phyloP scores from a whole-genome alignment of 495 filamentous ascomycete species.

The Penicillium simplicissimum region DNA sequence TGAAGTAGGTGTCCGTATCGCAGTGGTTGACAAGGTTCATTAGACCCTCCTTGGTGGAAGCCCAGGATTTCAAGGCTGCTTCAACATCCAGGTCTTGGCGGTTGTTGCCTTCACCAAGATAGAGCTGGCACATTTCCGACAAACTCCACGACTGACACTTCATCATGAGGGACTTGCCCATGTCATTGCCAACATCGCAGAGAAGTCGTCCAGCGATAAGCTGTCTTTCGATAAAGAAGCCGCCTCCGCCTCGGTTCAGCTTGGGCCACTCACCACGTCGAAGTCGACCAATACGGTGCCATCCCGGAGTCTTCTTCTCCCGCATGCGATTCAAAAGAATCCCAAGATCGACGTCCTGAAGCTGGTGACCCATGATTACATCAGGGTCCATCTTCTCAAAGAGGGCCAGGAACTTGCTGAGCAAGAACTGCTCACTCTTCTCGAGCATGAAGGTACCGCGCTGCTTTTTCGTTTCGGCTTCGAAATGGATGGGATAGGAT shows the following conservation, averaged over 20 bases:
- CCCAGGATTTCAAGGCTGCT: slow-evolving; percentile 84
- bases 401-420: slow-evolving; percentile 85
- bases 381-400: slow-evolving; percentile 88
- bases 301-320: slow-evolving; percentile 86
- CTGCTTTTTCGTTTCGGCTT: slow-evolving; percentile 67
- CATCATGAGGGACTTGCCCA: slow-evolving; percentile 95
- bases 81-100: slow-evolving; percentile 88
- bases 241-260: slow-evolving; percentile 80
- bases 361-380: slow-evolving; percentile 90
- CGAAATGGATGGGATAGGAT: slow-evolving; percentile 82
- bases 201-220: slow-evolving; percentile 85
- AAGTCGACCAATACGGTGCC: slow-evolving; percentile 88
- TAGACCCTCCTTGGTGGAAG: slow-evolving; percentile 75
- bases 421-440: slow-evolving; percentile 76
- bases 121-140: slow-evolving; percentile 93
- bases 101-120: slow-evolving; percentile 66
- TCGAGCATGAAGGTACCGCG: slow-evolving; percentile 74
- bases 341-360: slow-evolving; percentile 95
- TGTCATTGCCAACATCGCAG: slow-evolving; percentile 94
- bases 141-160: slow-evolving; percentile 98
- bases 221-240: slow-evolving; percentile 90
- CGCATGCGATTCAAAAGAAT: slow-evolving; percentile 83
- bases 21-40: slow-evolving; percentile 92
- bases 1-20: slow-evolving; percentile 93
- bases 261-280: slow-evolving; percentile 84